A percentile compares a stretch with the other conserved stretches of the same genome.
These are phyloP conservation scores for Fomitopsis betulina DNA, from an alignment of 1,284 basidiomycete genomes.

Conservation along the genomic window DNA sequence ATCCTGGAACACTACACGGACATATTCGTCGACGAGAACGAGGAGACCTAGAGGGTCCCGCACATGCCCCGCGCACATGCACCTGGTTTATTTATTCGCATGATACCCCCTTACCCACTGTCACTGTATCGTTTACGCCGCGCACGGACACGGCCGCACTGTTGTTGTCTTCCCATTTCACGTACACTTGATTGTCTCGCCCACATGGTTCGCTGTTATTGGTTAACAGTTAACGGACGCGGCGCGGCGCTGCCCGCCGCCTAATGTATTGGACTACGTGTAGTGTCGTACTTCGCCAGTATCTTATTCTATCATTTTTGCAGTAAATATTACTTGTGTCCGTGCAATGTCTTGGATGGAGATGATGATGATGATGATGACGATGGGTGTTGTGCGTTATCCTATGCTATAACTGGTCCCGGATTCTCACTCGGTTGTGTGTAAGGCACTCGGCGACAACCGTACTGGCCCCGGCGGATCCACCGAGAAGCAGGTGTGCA, in stretches of 20 bases:
- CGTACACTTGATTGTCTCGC: neutral
- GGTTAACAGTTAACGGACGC: neutral
- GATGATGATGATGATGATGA: neutral
- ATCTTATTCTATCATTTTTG: constrained; percentile 2
- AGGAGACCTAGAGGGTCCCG: constrained; percentile 28
- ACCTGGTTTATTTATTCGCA: constrained; percentile 7
- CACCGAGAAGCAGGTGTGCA: neutral
- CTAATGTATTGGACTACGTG: constrained; percentile 1
- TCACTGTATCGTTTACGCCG: constrained; percentile 23
- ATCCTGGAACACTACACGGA: constrained; percentile 84
- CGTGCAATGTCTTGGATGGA: neutral
- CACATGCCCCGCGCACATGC: neutral
- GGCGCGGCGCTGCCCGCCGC: neutral
- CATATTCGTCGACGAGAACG: constrained; percentile 76
- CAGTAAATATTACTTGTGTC: neutral
- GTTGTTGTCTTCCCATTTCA: neutral
- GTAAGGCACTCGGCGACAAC: neutral
- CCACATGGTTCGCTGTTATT: neutral
- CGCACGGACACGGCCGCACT: neutral
- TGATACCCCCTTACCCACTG: constrained; percentile 22
- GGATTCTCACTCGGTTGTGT: neutral
- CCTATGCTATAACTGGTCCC: neutral
- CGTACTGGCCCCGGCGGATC: neutral
- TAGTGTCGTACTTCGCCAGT: constrained; percentile 6
- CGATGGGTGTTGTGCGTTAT: neutral